A percentile compares a stretch with the other conserved stretches of the same genome.
These are phyloP conservation scores for Metarhizium guizhouense DNA, from an alignment of 2,329 filamentous ascomycete species.

Conservation along the genomic window DNA sequence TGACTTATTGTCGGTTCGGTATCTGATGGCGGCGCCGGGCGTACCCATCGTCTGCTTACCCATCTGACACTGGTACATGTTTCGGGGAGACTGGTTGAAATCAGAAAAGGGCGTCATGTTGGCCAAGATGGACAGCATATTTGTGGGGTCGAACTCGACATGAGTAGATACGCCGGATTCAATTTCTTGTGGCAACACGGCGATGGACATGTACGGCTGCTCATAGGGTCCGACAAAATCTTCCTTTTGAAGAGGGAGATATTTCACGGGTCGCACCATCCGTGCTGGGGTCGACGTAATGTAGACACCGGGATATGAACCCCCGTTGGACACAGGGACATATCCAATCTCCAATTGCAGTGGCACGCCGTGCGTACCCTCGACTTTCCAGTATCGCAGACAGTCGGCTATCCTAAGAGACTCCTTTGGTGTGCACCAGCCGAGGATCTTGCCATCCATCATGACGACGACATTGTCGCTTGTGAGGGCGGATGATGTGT, in stretches of 20 bases:
- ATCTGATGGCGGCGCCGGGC: constrained; percentile 71
- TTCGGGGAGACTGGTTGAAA: constrained; percentile 96
- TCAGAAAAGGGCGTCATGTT: constrained; percentile 99
- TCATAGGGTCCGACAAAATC: constrained; percentile 91
- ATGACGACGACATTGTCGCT: constrained; percentile 83
- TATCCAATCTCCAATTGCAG: constrained; percentile 84
- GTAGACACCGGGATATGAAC: constrained; percentile 94
- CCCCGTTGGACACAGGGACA: constrained; percentile 76
- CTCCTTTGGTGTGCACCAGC: constrained; percentile 81
- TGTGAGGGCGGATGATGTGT: constrained; percentile 66
- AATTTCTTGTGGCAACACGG: constrained; percentile 80
- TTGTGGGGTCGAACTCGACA: constrained; percentile 88
- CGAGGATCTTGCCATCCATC: constrained; percentile 81
- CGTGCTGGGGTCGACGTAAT: constrained; percentile 78
- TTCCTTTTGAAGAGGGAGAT: constrained; percentile 74
- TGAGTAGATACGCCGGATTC: constrained; percentile 84
- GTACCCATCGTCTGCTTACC: constrained; percentile 99
- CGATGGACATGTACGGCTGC: constrained; percentile 97
- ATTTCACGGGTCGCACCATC: constrained; percentile 89
- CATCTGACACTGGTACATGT: constrained; percentile 99
- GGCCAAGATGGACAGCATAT: constrained; percentile 93
- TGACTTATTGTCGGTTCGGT: constrained; percentile 94
- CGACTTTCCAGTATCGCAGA: constrained; percentile 90
- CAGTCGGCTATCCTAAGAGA: constrained; percentile 76
- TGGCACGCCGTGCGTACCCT: constrained; percentile 72